Evolutionary conservation across 164 flowering plant genomes (phyloP), one percentile per base, ranked within the genome.

Genomic region (Warburgia ugandensis): DNA sequence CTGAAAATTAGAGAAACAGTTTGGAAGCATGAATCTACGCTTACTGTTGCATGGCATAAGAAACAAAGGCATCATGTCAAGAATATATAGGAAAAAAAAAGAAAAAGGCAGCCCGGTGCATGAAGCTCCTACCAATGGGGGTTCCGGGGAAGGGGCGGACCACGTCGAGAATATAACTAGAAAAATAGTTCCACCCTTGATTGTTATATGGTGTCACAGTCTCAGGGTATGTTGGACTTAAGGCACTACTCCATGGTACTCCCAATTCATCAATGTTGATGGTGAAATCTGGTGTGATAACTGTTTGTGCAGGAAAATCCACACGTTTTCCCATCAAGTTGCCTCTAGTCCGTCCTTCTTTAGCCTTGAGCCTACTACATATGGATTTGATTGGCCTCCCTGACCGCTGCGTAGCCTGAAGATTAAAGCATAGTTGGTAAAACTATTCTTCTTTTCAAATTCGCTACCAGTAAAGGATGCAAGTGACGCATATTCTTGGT

Each of bases 181-280:
- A n/a, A n/a, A n/a, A 45, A 30, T 28, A 29, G 19, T 12, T 1
- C 13, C n/a, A 86, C 97, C 97, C 89, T 63, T 94, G 97, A 56
- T 89, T 82, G 78, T 94, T 94, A 54, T 94, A 94, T 33, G 99
- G 99, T 21, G 97, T 94, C 54, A 94, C 99, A 55, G 99, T 94
- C 61, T 94, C 99, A 27, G 99, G 99, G 57, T 94, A 94, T 46
- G 99, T 89, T 21, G 89, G 70, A 67, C 89, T 94, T 45, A 94
- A 63, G 30, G 99, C 99, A 69, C 89, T 94, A 71, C 99, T 94
- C 99, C 99, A 94, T 1, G 99, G 99, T 3, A 94, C 97, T 43
- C 99, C 99, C 50, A 94, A 57, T 63, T 94, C 64, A 83, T 94
- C 99, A 67, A 92, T 92, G 61, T 89, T 89, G 38, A 92, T 92